Percentiles rank a stretch among this genome's conserved stretches.
phyloP scores from a whole-genome alignment of 805 yeast species.

The Saccharomycopsis schoenii region DNA sequence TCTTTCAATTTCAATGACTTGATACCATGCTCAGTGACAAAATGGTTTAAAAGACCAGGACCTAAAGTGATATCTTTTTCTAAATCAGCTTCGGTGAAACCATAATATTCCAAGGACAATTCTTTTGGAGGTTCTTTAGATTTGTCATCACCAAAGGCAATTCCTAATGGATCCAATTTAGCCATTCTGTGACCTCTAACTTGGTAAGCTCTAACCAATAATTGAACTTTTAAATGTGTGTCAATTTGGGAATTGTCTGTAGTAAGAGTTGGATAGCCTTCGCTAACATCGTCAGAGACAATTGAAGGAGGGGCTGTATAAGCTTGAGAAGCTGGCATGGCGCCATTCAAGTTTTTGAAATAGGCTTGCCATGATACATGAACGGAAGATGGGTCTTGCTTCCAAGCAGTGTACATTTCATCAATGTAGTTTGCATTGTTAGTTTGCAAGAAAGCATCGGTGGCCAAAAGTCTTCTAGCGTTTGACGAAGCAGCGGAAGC shows the following conservation, averaged over 20 bases:
- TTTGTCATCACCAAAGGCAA: conserved; percentile 67
- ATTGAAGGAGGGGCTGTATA: conserved; percentile 88
- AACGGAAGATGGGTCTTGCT: conserved; percentile 78
- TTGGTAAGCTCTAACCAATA: conserved; percentile 95
- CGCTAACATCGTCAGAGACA: conserved; percentile 70
- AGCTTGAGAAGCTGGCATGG: conserved; percentile 63
- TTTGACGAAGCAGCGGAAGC: neutral
- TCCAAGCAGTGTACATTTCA: conserved; percentile 97
- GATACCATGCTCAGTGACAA: conserved; percentile 54
- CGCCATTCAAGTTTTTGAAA: conserved; percentile 75
- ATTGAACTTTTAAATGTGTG: conserved; percentile 88
- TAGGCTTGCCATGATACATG: conserved; percentile 97
- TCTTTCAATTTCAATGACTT: conserved; percentile 64
- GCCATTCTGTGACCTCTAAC: conserved; percentile 98
- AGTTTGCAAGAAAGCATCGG: conserved; percentile 73
- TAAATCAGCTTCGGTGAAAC: conserved; percentile 80
- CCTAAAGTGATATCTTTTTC: conserved; percentile 81
- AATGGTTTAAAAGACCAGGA: conserved; percentile 94
- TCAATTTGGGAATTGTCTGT: conserved; percentile 56
- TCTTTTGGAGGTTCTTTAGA: conserved; percentile 59
- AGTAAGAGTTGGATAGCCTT: conserved; percentile 38
- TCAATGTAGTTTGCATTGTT: conserved; percentile 88
- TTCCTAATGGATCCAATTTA: conserved; percentile 88
- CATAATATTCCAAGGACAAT: conserved; percentile 84
- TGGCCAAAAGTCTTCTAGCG: conserved; percentile 7